Base-by-base conservation (phyloP, 768 basidiomycete genomes). In the Suillus hirtellus region DNA sequence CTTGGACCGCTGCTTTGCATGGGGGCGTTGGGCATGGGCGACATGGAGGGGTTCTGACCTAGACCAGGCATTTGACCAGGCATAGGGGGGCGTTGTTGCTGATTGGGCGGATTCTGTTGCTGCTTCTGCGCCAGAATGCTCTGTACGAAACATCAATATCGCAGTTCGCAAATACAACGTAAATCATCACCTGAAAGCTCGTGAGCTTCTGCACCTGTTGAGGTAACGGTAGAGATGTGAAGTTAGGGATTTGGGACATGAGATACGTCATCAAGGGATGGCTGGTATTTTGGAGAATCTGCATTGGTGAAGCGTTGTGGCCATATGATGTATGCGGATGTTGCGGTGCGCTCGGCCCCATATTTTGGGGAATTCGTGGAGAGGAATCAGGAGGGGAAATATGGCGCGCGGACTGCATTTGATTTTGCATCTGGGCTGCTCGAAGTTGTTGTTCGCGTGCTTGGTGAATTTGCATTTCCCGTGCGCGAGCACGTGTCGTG, bases 211-310 rank as follows among this genome's bases (percentile, higher is more conserved):
- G 88, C 65, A 90, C 69, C 75, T 91, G 88, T 68, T 80, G 75
- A 63, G 78, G 82, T 2, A 79, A 47, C 11, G 87, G 80, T 62
- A 89, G 72, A 21, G 68, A 69, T 65, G 78, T 75, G 66, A 90
- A 90, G 12, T 80, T 80, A 7, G 87, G 89, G 1, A 86, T 70
- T 27, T 75, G 75, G 43, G 79, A 75, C 11, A 77, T 66, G 76
- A 90, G 79, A 67, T 86, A 84, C 63, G 83, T 80, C 73, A 87
- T 73, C 61, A 89, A 77, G 27, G 86, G 85, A 71, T 91, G 86
- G 12, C 64, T 72, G 5, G 85, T 87, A 63, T 72, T 76, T 63
- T 85, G 84, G 69, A 90, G 68, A n/a, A 86, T 72, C 50, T 79
- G 73, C 60, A 78, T 78, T 59, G 70, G 62, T 83, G 81, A 61